Base-by-base conservation (phyloP, 345 rosid genomes). In the Turritis glabra region DNA sequence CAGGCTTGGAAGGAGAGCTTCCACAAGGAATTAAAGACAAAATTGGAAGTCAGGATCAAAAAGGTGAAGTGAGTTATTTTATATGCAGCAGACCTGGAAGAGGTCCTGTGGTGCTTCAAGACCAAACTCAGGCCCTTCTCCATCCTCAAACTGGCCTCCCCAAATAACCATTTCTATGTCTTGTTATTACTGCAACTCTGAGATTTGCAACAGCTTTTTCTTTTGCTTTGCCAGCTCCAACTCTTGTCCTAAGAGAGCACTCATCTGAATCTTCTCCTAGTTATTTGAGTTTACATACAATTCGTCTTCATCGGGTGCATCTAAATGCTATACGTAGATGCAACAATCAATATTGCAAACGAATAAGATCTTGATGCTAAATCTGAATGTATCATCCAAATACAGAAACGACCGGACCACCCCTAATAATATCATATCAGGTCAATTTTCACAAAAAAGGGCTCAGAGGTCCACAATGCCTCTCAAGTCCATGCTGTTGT, bases 31-130 rank as follows among this genome's bases (percentile, higher is more conserved):
- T 77, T 0, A 84, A 81, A 74, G 86, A 80, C 57, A 83, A 78
- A 26, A 61, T 52, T 47, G 74, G 86, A 29, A 77, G 84, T 67
- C 86, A 73, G 76, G 90, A 88, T 80, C 82, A 73, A 67, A 77
- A 72, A 76, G 98, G 93, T 23, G 93, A 85, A 64, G 90, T 91
- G 47, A 85, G 82, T 76, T 90, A 94, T 79, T 88, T 94, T 79
- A 94, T 94, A 68, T 90, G 97, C 73, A 94, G 93, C n/a, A 82
- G 85, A 82, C 88, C 95, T 25, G 98, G 98, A 8, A 80, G 79
- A 75, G 96, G 98, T 46, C 96, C 97, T 0, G 84, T 84, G 62
- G 46, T 91, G 84, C 86, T 94, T 64, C 59, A 84, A 4, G 84
- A 90, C 56, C 87, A 85, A 64, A 81, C 78, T 26, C 82, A 78